A percentile compares a stretch with the other conserved stretches of the same genome.
Evolutionary conservation across 176 grass and related monocot genomes (phyloP).

Genomic region (Oryza brachyantha): DNA sequence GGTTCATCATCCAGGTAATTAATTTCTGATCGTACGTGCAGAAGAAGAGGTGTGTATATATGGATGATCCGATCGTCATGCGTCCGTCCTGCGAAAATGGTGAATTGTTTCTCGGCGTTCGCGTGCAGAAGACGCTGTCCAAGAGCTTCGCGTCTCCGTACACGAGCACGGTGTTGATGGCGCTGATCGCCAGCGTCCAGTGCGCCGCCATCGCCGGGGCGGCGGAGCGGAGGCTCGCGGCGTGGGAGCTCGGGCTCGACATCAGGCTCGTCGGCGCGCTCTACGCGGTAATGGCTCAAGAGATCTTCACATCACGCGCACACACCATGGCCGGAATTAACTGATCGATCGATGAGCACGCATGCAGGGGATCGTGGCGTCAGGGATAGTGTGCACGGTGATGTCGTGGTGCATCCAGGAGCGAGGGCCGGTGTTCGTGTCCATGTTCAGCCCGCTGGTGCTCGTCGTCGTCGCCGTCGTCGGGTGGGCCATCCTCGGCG

Average conservation of each 20-base stretch:
- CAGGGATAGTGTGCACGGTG: conserved; percentile 33
- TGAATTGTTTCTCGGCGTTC: background rate
- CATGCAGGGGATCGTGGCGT: conserved; percentile 38
- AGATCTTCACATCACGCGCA: background rate
- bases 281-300: conserved; percentile 28
- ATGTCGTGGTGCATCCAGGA: conserved; percentile 57
- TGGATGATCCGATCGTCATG: background rate
- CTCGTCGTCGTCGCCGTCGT: conserved; percentile 48
- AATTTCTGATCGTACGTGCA: background rate
- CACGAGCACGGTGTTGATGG: conserved; percentile 46
- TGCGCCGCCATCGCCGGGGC: conserved; percentile 19
- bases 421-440: conserved; percentile 54
- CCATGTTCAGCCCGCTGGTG: conserved; percentile 51
- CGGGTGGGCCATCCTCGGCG: conserved; percentile 44
- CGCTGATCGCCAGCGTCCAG: conserved; percentile 44
- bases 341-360: background rate
- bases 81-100: background rate
- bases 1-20: conserved; percentile 54
- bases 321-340: too few species aligned
- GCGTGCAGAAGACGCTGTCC: conserved; percentile 44
- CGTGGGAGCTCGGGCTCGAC: conserved; percentile 49
- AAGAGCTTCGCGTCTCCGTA: conserved; percentile 35
- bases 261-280: conserved; percentile 35
- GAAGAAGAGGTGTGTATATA: too few species aligned
- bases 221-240: conserved; percentile 23